Percentiles rank a stretch among this genome's conserved stretches.
phyloP scores from a whole-genome alignment of 2,329 filamentous ascomycete genomes.

The Epichloe sylvatica region DNA sequence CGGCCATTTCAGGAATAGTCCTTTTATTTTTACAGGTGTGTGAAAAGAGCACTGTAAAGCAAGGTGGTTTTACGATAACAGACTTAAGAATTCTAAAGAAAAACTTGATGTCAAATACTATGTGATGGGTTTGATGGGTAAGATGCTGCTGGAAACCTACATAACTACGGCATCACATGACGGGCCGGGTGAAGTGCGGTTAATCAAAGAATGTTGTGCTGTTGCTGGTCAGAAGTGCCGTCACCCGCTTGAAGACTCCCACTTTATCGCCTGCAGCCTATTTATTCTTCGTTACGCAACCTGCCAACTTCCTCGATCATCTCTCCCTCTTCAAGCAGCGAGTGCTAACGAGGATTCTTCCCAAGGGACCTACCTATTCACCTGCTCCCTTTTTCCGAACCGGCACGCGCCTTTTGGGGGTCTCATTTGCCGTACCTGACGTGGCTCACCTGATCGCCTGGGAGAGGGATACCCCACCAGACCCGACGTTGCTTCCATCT shows the following conservation, averaged over 20 bases:
- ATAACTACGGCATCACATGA: conserved; percentile 19
- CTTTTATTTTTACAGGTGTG: conserved; percentile 1
- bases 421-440: neutral
- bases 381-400: neutral
- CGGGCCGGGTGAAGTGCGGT: conserved; percentile 14
- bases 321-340: neutral
- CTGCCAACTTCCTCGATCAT: neutral
- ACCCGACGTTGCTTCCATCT: neutral
- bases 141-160: neutral
- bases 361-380: neutral
- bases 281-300: neutral
- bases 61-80: neutral
- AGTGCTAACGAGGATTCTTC: neutral
- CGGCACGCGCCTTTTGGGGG: neutral
- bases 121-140: neutral
- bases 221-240: conserved; percentile 9
- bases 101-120: neutral
- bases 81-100: conserved; percentile 3
- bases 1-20: neutral
- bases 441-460: conserved; percentile 1
- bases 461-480: conserved; percentile 4
- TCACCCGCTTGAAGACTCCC: conserved; percentile 10
- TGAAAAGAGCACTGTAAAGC: neutral
- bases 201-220: conserved; percentile 8
- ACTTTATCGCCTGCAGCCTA: conserved; percentile 2